Percentiles rank a stretch among this genome's conserved stretches.
Conservation (phyloP, 176 grass and related monocot genomes). For the Rhynchospora breviuscula region DNA sequence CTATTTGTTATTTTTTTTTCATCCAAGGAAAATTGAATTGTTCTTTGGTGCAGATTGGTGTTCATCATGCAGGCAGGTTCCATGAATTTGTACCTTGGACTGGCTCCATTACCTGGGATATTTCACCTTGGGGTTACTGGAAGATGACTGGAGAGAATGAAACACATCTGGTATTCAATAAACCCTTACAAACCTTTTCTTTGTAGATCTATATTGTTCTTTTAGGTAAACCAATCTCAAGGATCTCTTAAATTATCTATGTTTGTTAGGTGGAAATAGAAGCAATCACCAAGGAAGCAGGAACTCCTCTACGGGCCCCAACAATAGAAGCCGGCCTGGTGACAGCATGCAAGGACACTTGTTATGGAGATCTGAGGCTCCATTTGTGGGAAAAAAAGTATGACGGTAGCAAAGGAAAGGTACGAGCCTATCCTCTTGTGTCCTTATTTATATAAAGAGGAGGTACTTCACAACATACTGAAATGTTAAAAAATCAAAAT, state of each 20-base stretch:
- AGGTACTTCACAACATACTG: neutral
- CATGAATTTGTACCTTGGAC: conserved; percentile 97
- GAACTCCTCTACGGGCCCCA: conserved; percentile 72
- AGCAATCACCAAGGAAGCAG: conserved; percentile 52
- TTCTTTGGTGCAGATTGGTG: conserved; percentile 64
- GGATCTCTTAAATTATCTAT: neutral
- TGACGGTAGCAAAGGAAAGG: conserved; percentile 68
- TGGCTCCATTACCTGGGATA: conserved; percentile 71
- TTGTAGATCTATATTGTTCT: neutral
- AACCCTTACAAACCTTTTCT: neutral
- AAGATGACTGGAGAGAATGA: conserved; percentile 73
- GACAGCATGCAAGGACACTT: conserved; percentile 86
- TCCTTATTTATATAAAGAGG: neutral
- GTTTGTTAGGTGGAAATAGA: conserved; percentile 64
- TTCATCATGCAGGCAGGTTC: conserved; percentile 72
- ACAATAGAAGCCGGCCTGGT: conserved; percentile 74
- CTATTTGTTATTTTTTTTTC: neutral
- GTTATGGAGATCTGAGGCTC: conserved; percentile 69
- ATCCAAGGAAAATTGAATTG: neutral
- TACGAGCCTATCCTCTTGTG: neutral
- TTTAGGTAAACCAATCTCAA: neutral
- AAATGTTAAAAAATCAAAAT: neutral
- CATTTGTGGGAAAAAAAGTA: conserved; percentile 70
- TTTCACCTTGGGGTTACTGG: conserved; percentile 76
- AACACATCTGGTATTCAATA: conserved; percentile 57